Evolutionary conservation across 495 filamentous ascomycete genomes (phyloP), one percentile per base, ranked within the genome.

Genomic region (Hypoxylon cercidicola): DNA sequence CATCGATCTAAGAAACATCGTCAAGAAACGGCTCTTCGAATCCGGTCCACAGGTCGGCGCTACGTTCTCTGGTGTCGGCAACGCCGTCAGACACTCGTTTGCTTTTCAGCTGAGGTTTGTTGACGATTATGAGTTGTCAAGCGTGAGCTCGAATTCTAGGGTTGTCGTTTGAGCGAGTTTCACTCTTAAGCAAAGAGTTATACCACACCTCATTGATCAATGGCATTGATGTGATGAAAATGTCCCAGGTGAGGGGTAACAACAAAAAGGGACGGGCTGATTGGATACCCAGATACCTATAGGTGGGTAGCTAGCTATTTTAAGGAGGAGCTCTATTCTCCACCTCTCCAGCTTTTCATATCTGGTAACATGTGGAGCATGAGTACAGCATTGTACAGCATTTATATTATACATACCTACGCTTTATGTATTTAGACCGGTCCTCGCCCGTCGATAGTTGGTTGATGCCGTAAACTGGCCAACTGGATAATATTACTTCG

Each of bases 331-430:
- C 47, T 32, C 23, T 32, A 16, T 13, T 63, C 64, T 20, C 64
- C 59, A 63, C 64, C 57, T 60, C 53, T 62, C 59, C 54, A 63
- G 64, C 54, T 68, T 63, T 41, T 25, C 19, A 41, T 25, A 12
- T 30, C 15, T 7, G 30, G 30, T 32, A 32, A 32, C 30, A 32
- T 32, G 30, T 32, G 30, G 30, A 32, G 16, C 23, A 34, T 16
- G 15, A 32, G 25, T 48, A 32, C n/a, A 6, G n/a, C 13, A 10
- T 10, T 3, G 25, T 48, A 48, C 25, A 13, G 45, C 4, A 48
- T 13, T 34, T 48, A 25, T 48, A 48, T 13, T 25, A 47, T 16
- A 15, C 45, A 48, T 4, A 7, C n/a, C n/a, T 21, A 21, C 34
- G 51, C 44, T 15, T 21, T 64, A 40, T 46, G 45, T 34, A 30